Evolutionary conservation across 768 basidiomycete genomes (phyloP), one percentile per base, ranked within the genome.

Genomic region (Auriculariales sp.): DNA sequence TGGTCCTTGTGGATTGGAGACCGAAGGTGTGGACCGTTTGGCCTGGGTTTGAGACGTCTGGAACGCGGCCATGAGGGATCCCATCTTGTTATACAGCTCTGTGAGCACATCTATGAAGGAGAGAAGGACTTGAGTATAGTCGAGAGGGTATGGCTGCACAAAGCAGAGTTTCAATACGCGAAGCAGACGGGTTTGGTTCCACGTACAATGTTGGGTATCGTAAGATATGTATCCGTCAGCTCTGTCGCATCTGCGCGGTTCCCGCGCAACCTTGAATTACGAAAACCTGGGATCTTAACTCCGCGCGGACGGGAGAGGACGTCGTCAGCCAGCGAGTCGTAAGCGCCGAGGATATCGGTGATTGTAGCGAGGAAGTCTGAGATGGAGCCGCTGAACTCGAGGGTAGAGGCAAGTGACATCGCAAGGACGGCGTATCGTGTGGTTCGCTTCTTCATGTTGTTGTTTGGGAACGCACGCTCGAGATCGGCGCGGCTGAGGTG

Each of bases 71-170:
- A 22, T 19, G 6, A 44, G 39, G 7, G 17, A 9, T 11, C 39
- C 39, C 14, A 44, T 83, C 64, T 88, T 90, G 64, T 85, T 80
- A 68, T 93, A 94, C 28, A 88, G 78, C 59, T 91, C 88, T 15
- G 86, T 85, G 33, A 93, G 74, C 45, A 93, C 83, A 60, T 93
- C 91, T 48, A 91, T 79, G 25, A 91, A 78, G 29, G 90, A 88
- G 48, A 90, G 76, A 30, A 92, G 75, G 9, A 85, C 86, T 65
- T 93, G 84, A 55, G 87, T 82, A 60, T 94, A 93, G 63, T 93
- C 90, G 49, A 93, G 63, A 2, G 81, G 69, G 64, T 92, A 93
- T n/a, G 90, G 84, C 89, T 91, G 54, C 48, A 47, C 9, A n/a
- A 49, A 24, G 48, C 28, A 53, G 39, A 54, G 10, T 28, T 25